These are phyloP conservation scores for Paratrimastix pyriformis DNA, from an alignment of 78 protist genomes.

Conservation along the genomic window DNA sequence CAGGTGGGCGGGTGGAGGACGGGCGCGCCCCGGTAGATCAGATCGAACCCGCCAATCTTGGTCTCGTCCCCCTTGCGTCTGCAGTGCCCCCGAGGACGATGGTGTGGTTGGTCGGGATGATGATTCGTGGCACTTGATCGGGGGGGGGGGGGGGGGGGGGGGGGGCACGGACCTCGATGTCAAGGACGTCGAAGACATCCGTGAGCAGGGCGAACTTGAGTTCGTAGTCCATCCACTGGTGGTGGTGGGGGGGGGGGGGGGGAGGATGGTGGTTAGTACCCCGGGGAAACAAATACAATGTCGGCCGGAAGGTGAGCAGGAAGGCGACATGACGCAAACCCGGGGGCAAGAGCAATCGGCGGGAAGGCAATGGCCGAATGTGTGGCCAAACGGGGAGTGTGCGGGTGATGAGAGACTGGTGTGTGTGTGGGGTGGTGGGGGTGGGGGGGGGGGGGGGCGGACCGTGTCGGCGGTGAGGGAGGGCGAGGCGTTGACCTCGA, in stretches of 20 bases:
- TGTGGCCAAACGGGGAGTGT: too few relatives aligned
- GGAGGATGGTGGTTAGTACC: too few relatives aligned
- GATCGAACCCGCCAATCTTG: constrained; percentile 40
- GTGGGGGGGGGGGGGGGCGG: too few relatives aligned
- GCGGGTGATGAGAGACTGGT: too few relatives aligned
- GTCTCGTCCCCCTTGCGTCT: neutral
- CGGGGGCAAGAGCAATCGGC: too few relatives aligned
- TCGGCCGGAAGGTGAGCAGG: neutral
- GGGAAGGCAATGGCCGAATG: too few relatives aligned
- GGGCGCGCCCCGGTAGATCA: constrained; percentile 29
- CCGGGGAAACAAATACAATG: neutral
- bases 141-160: neutral
- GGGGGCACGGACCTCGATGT: constrained; percentile 19
- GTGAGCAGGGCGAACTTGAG: constrained; percentile 45
- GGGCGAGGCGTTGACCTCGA: constrained; percentile 66
- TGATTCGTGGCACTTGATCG: neutral
- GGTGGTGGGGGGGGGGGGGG: too few relatives aligned
- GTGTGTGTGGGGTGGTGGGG: too few relatives aligned
- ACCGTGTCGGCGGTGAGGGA: constrained; percentile 31
- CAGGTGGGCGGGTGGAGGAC: too few relatives aligned
- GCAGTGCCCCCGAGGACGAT: neutral
- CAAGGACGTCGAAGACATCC: constrained; percentile 47
- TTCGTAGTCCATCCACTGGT: constrained; percentile 42
- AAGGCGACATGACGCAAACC: neutral
- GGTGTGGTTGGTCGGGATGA: neutral